A percentile compares a stretch with the other conserved stretches of the same genome.
phyloP scores from a whole-genome alignment of 306 rosid species.

The Ormosia emarginata region DNA sequence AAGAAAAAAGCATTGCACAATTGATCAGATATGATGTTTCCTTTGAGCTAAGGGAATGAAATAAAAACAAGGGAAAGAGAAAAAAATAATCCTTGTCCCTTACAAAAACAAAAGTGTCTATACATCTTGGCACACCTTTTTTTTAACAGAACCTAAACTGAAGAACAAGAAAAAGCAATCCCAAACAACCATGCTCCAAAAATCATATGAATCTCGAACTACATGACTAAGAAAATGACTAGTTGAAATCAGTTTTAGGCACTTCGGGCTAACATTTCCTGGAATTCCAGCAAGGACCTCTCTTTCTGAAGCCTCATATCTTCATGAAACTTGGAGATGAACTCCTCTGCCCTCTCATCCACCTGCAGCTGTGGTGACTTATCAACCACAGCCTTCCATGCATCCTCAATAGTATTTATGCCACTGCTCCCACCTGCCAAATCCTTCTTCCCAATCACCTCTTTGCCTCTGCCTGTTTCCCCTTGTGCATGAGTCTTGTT shows the following conservation, averaged over 20 bases:
- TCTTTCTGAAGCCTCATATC: constrained; percentile 40
- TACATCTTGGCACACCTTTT: background rate
- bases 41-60: background rate
- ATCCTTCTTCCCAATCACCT: constrained; percentile 3
- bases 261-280: constrained; percentile 28
- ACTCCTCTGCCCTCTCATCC: constrained; percentile 54
- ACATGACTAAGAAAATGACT: background rate
- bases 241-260: background rate
- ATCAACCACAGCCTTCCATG: constrained; percentile 38
- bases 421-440: background rate
- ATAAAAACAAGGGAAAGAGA: background rate
- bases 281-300: constrained; percentile 33
- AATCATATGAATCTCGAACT: background rate
- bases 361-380: constrained; percentile 32
- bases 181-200: background rate
- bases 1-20: background rate
- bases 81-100: background rate
- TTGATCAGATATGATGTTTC: background rate
- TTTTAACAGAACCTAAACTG: background rate
- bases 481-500: constrained; percentile 10
- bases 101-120: background rate
- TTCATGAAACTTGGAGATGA: constrained; percentile 48
- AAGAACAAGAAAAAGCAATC: background rate
- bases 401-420: constrained; percentile 33
- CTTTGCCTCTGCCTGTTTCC: constrained; percentile 33